Percentiles rank a stretch among this genome's conserved stretches.
These are phyloP conservation scores for Pseudonitzschia multistriata DNA, from an alignment of 108 stramenopile species.

Conservation along the genomic window DNA sequence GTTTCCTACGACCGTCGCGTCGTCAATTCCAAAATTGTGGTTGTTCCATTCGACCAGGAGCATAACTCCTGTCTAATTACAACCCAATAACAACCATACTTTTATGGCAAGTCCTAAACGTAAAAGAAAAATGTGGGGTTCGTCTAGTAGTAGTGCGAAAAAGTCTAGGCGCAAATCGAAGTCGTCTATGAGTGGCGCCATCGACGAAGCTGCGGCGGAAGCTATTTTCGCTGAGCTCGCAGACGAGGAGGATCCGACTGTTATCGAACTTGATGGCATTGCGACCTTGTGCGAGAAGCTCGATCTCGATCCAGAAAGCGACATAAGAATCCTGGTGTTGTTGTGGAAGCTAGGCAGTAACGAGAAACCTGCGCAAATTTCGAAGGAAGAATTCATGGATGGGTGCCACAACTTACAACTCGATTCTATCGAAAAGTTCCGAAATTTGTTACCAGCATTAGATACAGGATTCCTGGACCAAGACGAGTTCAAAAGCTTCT, in stretches of 20 bases:
- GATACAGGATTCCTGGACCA: constrained; percentile 88
- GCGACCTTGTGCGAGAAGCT: constrained; percentile 73
- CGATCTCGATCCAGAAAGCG: constrained; percentile 76
- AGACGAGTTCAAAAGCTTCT: constrained; percentile 86
- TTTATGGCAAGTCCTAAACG: constrained; percentile 15
- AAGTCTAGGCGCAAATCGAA: constrained; percentile 2
- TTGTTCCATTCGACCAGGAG: too few species aligned
- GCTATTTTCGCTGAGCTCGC: constrained; percentile 59
- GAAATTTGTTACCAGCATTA: constrained; percentile 58
- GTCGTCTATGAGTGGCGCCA: not conserved
- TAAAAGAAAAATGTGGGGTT: constrained; percentile 29
- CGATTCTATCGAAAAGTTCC: constrained; percentile 66
- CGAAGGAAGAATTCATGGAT: constrained; percentile 68
- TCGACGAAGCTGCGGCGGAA: constrained; percentile 22
- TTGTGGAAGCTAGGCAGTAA: constrained; percentile 81
- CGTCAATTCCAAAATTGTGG: too few species aligned
- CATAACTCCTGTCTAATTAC: too few species aligned
- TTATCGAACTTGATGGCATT: constrained; percentile 77
- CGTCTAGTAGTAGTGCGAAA: constrained; percentile 19
- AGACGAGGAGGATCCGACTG: constrained; percentile 61
- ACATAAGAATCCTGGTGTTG: constrained; percentile 84
- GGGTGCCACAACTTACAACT: constrained; percentile 58
- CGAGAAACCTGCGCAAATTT: constrained; percentile 81
- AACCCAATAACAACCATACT: not conserved
- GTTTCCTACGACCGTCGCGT: too few species aligned